A percentile compares a stretch with the other conserved stretches of the same genome.
These are phyloP conservation scores for Cutaneotrichosporon sp. DNA, from an alignment of 1,284 basidiomycete species.

Conservation along the genomic window DNA sequence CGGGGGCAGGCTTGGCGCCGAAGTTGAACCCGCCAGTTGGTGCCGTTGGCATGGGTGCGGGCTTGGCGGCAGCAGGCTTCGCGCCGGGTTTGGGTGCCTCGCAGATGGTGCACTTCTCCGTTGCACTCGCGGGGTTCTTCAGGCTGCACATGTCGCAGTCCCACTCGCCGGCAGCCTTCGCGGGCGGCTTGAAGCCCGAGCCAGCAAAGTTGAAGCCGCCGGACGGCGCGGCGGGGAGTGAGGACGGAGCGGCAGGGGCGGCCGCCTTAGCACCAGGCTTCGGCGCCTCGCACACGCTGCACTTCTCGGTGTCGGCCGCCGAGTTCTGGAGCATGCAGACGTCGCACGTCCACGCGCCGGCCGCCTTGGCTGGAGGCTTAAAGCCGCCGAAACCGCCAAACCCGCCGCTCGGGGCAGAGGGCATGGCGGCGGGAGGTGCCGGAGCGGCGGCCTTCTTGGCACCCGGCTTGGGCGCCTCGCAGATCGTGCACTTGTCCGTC, in stretches of 20 bases:
- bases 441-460: slow-evolving; percentile 5
- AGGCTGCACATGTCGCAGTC: slow-evolving; percentile 58
- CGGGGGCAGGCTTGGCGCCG: neutral
- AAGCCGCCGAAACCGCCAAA: slow-evolving; percentile 12
- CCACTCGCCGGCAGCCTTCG: slow-evolving; percentile 51
- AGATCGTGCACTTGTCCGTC: slow-evolving; percentile 59
- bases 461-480: slow-evolving; percentile 56
- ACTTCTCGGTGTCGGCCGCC: slow-evolving; percentile 56
- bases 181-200: neutral
- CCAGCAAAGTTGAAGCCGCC: slow-evolving; percentile 10
- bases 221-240: slow-evolving; percentile 2
- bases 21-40: slow-evolving; percentile 15
- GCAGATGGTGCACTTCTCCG: slow-evolving; percentile 60
- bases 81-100: slow-evolving; percentile 53
- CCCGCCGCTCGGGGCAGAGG: slow-evolving; percentile 8
- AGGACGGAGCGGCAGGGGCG: neutral
- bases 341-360: slow-evolving; percentile 56
- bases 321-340: slow-evolving; percentile 59
- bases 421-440: neutral
- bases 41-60: slow-evolving; percentile 2
- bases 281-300: slow-evolving; percentile 60
- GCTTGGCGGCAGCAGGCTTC: neutral
- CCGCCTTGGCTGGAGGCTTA: neutral
- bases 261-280: slow-evolving; percentile 30
- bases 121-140: slow-evolving; percentile 21